These are phyloP conservation scores for Achaetomium macrosporum DNA, from an alignment of 2,329 filamentous ascomycete genomes.

Conservation along the genomic window DNA sequence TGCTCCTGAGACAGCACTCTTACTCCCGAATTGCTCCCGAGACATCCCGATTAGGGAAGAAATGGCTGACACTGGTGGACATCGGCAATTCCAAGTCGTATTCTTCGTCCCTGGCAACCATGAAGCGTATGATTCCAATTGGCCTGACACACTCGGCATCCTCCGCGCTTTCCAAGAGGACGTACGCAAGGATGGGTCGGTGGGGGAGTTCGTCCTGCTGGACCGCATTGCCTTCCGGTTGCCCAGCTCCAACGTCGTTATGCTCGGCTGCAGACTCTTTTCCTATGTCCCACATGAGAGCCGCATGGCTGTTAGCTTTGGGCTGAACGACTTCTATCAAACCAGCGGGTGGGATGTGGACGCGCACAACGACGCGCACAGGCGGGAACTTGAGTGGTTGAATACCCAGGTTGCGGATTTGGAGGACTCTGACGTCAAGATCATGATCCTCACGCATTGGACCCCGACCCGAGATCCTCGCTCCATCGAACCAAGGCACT, in stretches of 20 bases:
- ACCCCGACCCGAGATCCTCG: slow-evolving; percentile 21
- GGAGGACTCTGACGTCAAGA: slow-evolving; percentile 1
- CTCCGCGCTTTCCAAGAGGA: slow-evolving; percentile 32
- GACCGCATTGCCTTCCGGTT: slow-evolving; percentile 35
- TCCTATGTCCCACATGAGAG: slow-evolving; percentile 32
- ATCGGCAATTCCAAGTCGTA: slow-evolving; percentile 41
- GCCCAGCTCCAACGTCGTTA: slow-evolving; percentile 29
- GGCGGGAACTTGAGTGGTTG: slow-evolving; percentile 25
- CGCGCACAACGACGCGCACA: slow-evolving; percentile 22
- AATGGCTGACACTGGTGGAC: too few species aligned
- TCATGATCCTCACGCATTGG: slow-evolving; percentile 25
- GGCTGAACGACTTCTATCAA: slow-evolving; percentile 39
- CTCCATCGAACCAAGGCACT: slow-evolving; percentile 17
- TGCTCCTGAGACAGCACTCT: too few species aligned
- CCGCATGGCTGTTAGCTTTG: slow-evolving; percentile 28
- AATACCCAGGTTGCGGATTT: slow-evolving; percentile 20
- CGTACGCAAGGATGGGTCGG: slow-evolving; percentile 18
- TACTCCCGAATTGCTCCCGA: too few species aligned
- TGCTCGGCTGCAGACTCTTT: slow-evolving; percentile 40
- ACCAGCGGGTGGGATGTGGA: slow-evolving; percentile 28
- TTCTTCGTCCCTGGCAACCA: slow-evolving; percentile 53
- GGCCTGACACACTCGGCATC: slow-evolving; percentile 28
- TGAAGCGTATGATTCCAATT: slow-evolving; percentile 44
- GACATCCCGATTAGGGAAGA: too few species aligned
- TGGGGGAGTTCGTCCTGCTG: slow-evolving; percentile 38